Conservation (phyloP, 1,284 basidiomycete species). For the Somion occarium region DNA sequence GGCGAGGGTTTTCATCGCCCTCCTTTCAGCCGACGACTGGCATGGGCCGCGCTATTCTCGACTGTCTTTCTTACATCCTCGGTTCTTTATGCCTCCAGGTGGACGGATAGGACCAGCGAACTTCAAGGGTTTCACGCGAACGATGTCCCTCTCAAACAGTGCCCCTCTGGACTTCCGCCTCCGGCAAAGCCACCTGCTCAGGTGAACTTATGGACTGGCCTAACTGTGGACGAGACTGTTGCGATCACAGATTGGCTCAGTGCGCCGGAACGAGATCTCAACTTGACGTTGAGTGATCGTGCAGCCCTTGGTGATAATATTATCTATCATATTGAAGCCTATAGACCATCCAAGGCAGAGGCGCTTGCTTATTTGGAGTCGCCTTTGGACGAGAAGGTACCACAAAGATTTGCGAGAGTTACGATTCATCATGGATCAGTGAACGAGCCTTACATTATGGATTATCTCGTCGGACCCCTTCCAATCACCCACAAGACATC, state of each 20-base stretch:
- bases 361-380: constrained; percentile 43
- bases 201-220: constrained; percentile 43
- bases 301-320: constrained; percentile 40
- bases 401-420: constrained; percentile 39
- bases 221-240: constrained; percentile 40
- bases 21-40: too few relatives aligned
- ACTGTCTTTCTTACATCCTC: too few relatives aligned
- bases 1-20: too few relatives aligned
- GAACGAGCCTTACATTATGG: constrained; percentile 38
- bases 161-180: constrained; percentile 28
- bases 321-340: constrained; percentile 45
- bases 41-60: too few relatives aligned
- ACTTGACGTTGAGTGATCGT: constrained; percentile 36
- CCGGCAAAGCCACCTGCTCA: constrained; percentile 36
- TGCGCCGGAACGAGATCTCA: constrained; percentile 37
- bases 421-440: constrained; percentile 47
- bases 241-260: constrained; percentile 44
- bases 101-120: too few relatives aligned
- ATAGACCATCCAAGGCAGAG: constrained; percentile 45
- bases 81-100: too few relatives aligned
- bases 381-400: constrained; percentile 22
- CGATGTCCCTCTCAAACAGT: constrained; percentile 24
- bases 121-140: too few relatives aligned
- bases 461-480: constrained; percentile 55
- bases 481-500: constrained; percentile 36